Conservation (phyloP, 495 filamentous ascomycete genomes). For the Halenospora varia region DNA sequence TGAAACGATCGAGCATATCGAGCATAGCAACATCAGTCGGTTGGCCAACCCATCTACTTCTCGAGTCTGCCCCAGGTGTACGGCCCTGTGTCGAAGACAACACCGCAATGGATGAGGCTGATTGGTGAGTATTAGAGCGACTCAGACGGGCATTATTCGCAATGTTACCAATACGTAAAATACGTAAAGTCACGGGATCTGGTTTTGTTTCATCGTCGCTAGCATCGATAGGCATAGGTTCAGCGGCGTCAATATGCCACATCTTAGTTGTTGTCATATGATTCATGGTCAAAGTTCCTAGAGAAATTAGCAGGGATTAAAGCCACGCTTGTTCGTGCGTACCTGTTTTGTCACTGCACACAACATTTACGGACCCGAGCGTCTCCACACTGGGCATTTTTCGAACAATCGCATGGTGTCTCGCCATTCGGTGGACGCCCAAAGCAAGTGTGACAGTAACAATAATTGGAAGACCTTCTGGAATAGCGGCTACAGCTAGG, state of each 20-base stretch:
- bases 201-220: constrained; percentile 61
- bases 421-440: constrained; percentile 93
- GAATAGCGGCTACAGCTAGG: constrained; percentile 93
- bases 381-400: constrained; percentile 96
- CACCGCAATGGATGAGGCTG: constrained; percentile 67
- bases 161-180: constrained; percentile 88
- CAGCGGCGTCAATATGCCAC: constrained; percentile 78
- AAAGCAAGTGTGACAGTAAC: constrained; percentile 95
- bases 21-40: constrained; percentile 95
- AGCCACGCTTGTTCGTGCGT: constrained; percentile 29
- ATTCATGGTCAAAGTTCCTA: constrained; percentile 84
- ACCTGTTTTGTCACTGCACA: constrained; percentile 95
- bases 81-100: constrained; percentile 69
- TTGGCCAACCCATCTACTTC: constrained; percentile 91
- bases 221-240: constrained; percentile 69
- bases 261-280: constrained; percentile 98
- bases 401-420: constrained; percentile 87
- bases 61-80: constrained; percentile 8
- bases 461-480: constrained; percentile 95
- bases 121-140: constrained; percentile 42
- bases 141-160: constrained; percentile 91
- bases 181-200: constrained; percentile 67
- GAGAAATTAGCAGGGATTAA: not conserved
- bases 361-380: constrained; percentile 94
- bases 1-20: constrained; percentile 84